Evolutionary conservation across 2,329 filamentous ascomycete genomes (phyloP), one percentile per base, ranked within the genome.

Genomic region (Colletotrichum sp.): DNA sequence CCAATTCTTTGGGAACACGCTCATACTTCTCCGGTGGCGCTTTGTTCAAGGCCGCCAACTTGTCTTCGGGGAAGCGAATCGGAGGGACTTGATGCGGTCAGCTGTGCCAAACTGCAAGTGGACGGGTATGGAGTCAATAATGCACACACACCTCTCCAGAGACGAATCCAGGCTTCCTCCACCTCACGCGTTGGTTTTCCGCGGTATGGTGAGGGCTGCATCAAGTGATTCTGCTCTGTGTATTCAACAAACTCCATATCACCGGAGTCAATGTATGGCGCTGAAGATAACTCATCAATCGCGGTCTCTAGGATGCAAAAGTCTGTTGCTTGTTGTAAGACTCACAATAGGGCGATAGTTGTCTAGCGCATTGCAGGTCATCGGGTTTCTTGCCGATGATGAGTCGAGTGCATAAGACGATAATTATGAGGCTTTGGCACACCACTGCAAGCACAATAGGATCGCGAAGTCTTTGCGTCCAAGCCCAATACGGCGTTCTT

Each of bases 151-250:
- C 38, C 38, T 43, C 43, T 55, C 74, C 74, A 76, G 16, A 77
- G 68, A 4, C 26, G n/a, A 30, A 65, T 67, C 72, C 68, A 77
- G 13, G 75, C 75, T 26, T 70, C 68, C 48, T 77, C 75, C 9
- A 73, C 56, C 13, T 77, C 75, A 7, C 67, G 65, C 4, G 64
- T 63, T 3, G 75, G 75, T 18, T 73, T 68, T 12, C 75, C 72
- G 32, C 75, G 73, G n/a, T 73, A 77, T 56, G 71, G 67, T 24
- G 75, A 75, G 16, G 72, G 43, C 21, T 77, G 69, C 67, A 74
- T 76, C 18, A 76, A 71, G 16, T 52, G 74, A 13, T 76, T 76
- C 36, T 68, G 48, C 10, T 68, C 65, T n/a, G 52, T 68, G n/a
- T 32, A 68, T 30, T 68, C 65, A 14, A 34, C 7, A 59, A 26